phyloP scores from a whole-genome alignment of 1,284 basidiomycete species.

The Pyrrhoderma lamaoense region DNA sequence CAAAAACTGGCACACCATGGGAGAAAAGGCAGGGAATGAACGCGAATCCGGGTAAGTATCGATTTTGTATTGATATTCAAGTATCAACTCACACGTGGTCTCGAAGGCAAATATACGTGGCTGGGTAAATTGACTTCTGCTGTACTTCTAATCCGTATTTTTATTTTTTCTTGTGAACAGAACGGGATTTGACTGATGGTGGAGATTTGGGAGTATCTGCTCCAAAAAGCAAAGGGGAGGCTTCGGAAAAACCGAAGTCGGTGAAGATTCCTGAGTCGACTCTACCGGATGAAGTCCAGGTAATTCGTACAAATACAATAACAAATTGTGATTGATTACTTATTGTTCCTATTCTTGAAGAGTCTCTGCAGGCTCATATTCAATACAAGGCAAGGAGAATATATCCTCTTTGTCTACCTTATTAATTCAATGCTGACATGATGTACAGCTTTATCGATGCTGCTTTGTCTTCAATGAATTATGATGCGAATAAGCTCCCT shows the following conservation, averaged over 20 bases:
- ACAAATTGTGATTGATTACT: neutral
- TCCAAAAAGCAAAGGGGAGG: constrained; percentile 22
- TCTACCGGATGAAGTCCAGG: constrained; percentile 43
- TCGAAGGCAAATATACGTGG: constrained; percentile 53
- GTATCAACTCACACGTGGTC: no score
- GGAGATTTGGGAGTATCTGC: constrained; percentile 22
- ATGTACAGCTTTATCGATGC: constrained; percentile 43
- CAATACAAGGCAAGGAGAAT: constrained; percentile 35
- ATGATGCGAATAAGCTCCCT: constrained; percentile 62
- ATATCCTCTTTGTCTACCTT: neutral
- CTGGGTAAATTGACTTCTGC: constrained; percentile 33
- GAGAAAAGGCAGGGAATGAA: constrained; percentile 47
- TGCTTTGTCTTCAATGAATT: constrained; percentile 59
- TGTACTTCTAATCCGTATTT: no score
- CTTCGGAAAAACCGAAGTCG: constrained; percentile 30
- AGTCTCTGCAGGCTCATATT: constrained; percentile 51
- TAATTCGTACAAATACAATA: constrained; percentile 19
- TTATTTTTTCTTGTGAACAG: no score
- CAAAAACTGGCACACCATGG: constrained; percentile 48
- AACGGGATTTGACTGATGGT: constrained; percentile 37
- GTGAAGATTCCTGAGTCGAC: constrained; percentile 38
- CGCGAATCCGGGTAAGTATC: constrained; percentile 35
- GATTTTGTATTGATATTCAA: neutral
- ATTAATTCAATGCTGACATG: constrained; percentile 7
- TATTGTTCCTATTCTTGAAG: constrained; percentile 23